Evolutionary conservation across 352 stramenopile genomes (phyloP), one percentile per base, ranked within the genome.

Genomic region (Stramenopiles sp.): DNA sequence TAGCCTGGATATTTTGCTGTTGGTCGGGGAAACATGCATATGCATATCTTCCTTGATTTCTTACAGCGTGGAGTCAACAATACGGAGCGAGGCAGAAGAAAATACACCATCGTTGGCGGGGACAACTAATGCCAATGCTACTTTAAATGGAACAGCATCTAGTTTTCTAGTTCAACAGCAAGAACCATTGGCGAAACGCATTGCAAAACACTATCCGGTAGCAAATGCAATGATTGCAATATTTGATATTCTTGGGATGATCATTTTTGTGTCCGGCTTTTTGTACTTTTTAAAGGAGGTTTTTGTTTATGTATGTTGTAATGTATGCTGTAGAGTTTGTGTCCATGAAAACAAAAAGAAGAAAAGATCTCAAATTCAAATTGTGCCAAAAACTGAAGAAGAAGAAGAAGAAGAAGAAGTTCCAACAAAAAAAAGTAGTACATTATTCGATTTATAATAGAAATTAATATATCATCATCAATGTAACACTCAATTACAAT

Each of bases 91-190:
- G 39, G 14, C 14, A 14, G 4, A 78, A 14, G 71, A 78, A 78
- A 8, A 33, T 33, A 4, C 22, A 14, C 22, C 14, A 33, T 33
- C 8, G 8, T 78, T 78, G 30, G 71, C 71, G 31, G 4, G 4
- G 31, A 33, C 30, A 14, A 78, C 4, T 33, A 78, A 78, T 78
- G 8, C 71, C 30, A 78, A 78, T 33, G 22, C 71, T 78, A 78
- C 30, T 33, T 33, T 33, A 31, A 78, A 78, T 33, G 71, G 30
- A 31, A 78, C 71, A 33, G 22, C 71, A 31, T 33, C 31, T 78
- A 8, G 1, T 78, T 31, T 33, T 4, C 1, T 78, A 78, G 4
- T 33, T 33, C 71, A 78, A 78, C 71, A 31, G 22, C 31, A 31
- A 33, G 71, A 78, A 33, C 4, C 30, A 55, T 55, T 55, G 39